Evolutionary conservation across 371 early-diverging fungal genomes (phyloP).

Genomic region (Mycotypha africana): DNA sequence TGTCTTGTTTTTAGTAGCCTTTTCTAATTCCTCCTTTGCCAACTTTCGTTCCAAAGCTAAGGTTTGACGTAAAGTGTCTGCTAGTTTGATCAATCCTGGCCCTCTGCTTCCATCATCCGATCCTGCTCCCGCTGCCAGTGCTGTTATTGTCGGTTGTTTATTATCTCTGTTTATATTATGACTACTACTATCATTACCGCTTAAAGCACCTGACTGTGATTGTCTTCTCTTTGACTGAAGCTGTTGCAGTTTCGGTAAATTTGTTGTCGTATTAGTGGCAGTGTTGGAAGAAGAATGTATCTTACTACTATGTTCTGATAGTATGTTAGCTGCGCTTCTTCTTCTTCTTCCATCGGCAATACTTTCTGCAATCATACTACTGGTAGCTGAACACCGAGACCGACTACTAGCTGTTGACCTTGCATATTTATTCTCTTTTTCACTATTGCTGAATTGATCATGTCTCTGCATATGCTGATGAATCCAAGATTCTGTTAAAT

Average conservation of each 20-base stretch:
- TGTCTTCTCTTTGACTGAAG: background rate
- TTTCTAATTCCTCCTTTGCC: slow-evolving; percentile 22
- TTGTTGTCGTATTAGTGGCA: too few species aligned
- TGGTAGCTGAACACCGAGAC: slow-evolving; percentile 8
- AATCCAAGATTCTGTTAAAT: slow-evolving; percentile 36
- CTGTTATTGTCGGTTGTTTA: background rate
- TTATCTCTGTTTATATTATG: background rate
- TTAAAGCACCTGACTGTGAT: too few species aligned
- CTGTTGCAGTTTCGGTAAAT: background rate
- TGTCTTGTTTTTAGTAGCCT: slow-evolving; percentile 13
- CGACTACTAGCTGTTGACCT: slow-evolving; percentile 14
- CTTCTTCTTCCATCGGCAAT: slow-evolving; percentile 19
- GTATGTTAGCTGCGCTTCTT: slow-evolving; percentile 15
- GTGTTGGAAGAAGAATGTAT: background rate
- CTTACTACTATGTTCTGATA: background rate
- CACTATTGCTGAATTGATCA: background rate
- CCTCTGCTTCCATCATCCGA: background rate
- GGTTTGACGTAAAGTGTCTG: slow-evolving; percentile 32
- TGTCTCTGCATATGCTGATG: slow-evolving; percentile 32
- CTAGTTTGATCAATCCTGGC: slow-evolving; percentile 18
- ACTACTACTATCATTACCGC: too few species aligned
- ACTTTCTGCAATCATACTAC: slow-evolving; percentile 24
- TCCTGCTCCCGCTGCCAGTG: background rate
- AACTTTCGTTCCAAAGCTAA: slow-evolving; percentile 23
- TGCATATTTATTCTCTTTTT: slow-evolving; percentile 6